Conservation (phyloP, 1,139 yeast genomes). For the Hemisphaericaspora subhashii region DNA sequence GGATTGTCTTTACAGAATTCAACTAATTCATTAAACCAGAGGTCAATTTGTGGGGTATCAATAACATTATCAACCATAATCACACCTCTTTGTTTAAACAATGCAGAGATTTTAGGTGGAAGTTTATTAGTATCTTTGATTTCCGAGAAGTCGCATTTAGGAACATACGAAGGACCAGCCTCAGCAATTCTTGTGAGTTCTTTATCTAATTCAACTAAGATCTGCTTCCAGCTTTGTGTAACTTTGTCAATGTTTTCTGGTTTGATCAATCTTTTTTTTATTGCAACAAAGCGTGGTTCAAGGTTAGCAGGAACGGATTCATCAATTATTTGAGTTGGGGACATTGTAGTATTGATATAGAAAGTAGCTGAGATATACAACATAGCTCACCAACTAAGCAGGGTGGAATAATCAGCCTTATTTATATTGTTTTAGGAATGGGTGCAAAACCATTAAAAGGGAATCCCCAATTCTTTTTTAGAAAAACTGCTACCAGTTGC, state of each 20-base stretch:
- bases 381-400: no score
- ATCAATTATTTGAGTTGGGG: constrained; percentile 7
- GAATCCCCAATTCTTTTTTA: neutral
- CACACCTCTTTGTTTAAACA: constrained; percentile 19
- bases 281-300: constrained; percentile 13
- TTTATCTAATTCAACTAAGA: constrained; percentile 19
- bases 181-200: constrained; percentile 16
- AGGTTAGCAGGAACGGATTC: constrained; percentile 12
- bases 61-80: constrained; percentile 24
- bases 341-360: no score
- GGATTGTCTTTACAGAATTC: constrained; percentile 27
- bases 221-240: constrained; percentile 23
- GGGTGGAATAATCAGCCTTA: no score
- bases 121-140: constrained; percentile 15
- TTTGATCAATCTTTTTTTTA: constrained; percentile 20
- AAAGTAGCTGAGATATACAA: no score
- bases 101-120: constrained; percentile 14
- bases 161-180: constrained; percentile 18
- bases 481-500: no score
- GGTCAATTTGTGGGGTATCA: constrained; percentile 15
- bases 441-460: neutral
- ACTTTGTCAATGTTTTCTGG: constrained; percentile 23
- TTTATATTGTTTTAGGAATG: neutral
- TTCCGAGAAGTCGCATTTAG: constrained; percentile 18
- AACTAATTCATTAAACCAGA: constrained; percentile 21